A percentile compares a stretch with the other conserved stretches of the same genome.
Conservation (phyloP, 371 early-diverging fungal species). For the Mucor sp. region DNA sequence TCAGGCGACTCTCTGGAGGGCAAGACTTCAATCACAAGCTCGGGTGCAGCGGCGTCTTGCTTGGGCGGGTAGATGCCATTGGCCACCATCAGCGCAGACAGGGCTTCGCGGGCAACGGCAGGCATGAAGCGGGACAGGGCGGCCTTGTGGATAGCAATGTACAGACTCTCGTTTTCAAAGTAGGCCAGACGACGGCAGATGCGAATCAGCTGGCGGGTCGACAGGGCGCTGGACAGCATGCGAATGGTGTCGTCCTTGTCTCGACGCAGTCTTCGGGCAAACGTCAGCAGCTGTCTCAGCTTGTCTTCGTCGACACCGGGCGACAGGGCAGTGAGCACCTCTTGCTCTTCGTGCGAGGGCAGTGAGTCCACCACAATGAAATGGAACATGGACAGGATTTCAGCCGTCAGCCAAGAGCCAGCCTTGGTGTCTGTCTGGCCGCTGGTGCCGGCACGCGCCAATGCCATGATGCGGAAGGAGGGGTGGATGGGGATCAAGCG, state of each 20-base stretch:
- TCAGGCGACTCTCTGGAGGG: conserved; percentile 55
- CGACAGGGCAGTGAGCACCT: conserved; percentile 58
- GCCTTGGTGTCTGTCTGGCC: conserved; percentile 48
- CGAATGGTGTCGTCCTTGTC: conserved; percentile 70
- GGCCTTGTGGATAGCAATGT: conserved; percentile 73
- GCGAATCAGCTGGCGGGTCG: conserved; percentile 79
- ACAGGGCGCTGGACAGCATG: conserved; percentile 63
- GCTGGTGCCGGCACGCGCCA: conserved; percentile 63
- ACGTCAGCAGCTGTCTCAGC: conserved; percentile 58
- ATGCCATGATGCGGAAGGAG: conserved; percentile 76
- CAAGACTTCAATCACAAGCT: conserved; percentile 60
- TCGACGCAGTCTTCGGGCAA: conserved; percentile 66
- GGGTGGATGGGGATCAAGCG: conserved; percentile 71
- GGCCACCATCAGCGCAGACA: conserved; percentile 64
- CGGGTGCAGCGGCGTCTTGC: conserved; percentile 17
- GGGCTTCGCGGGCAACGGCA: conserved; percentile 63
- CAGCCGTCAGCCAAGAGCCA: conserved; percentile 73
- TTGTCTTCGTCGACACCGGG: conserved; percentile 65
- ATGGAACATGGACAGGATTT: conserved; percentile 74
- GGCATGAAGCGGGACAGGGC: conserved; percentile 80
- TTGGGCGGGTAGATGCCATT: conserved; percentile 62
- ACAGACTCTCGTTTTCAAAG: conserved; percentile 70
- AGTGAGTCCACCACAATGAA: conserved; percentile 74
- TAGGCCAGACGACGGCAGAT: conserved; percentile 73
- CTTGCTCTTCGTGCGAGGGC: conserved; percentile 66